Base-by-base conservation (phyloP, 2,329 filamentous ascomycete species). In the Nemania bipapillata region DNA sequence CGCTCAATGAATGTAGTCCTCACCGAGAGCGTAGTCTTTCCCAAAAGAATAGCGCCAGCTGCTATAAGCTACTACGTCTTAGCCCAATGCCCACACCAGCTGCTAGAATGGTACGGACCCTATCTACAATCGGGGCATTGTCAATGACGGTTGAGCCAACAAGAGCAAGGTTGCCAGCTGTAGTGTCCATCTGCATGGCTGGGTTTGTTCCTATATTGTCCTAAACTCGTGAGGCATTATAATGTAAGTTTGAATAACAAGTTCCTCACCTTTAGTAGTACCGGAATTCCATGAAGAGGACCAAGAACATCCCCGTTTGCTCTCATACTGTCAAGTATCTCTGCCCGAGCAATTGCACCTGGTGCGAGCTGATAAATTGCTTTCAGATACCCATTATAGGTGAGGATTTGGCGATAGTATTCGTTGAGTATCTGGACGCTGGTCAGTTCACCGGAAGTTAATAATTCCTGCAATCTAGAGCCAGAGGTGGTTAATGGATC, bases 11-110 rank as follows among this genome's bases (percentile, higher is more conserved):
- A 50, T 24, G 6, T 24, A 26, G 22, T 26, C 15, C 47, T 50
- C 20, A 50, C 47, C 12, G 47, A 50, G 22, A 50, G 47, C 20
- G 47, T 50, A 50, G 47, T 50, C 47, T 50, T 50, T 24, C 47
- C 47, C 20, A 50, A 50, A 20, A 50, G 22, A 26, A 50, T 50
- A 50, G 47, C 47, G 4, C 47, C 47, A 4, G 47, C 15, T 24
- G n/a, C 47, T 15, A 50, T 4, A 24, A 50, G 47, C 47, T 50
- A 8, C 47, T 22, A 24, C 5, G 22, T 8, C 47, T 50, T 24
- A 50, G 47, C 15, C 12, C 20, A 22, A 22, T 4, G 6, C 7
- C 24, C 47, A 50, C 22, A 50, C 15, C 5, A 26, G 8, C 47
- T 22, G 47, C 20, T 50, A 20, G 15, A 50, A 50, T 50, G 20